These are phyloP conservation scores for Cladophialophora immunda DNA, from an alignment of 2,329 filamentous ascomycete species.

Conservation along the genomic window DNA sequence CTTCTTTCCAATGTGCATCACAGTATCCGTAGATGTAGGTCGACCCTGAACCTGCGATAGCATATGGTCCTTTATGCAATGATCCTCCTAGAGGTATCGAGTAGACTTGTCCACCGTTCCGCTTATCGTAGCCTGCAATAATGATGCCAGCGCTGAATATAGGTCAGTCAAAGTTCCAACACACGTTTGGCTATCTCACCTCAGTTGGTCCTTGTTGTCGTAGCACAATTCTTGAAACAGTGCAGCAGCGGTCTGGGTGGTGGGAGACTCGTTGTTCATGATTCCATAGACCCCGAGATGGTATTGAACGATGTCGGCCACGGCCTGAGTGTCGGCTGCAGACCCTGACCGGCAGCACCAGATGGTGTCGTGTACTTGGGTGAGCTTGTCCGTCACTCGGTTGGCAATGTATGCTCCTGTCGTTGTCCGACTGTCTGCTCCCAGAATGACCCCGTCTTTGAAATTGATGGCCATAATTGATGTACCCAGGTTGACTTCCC, in stretches of 20 bases:
- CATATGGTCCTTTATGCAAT: constrained; percentile 94
- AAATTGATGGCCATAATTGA: constrained; percentile 99
- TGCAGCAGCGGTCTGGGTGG: constrained; percentile 91
- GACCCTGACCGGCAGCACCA: constrained; percentile 99
- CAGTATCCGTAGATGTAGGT: constrained; percentile 99
- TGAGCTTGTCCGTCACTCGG: constrained; percentile 98
- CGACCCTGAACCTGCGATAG: constrained; percentile 95
- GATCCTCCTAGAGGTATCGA: constrained; percentile 96
- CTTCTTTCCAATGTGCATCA: constrained; percentile 93
- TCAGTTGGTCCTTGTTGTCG: constrained; percentile 91
- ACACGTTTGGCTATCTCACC: constrained; percentile 62
- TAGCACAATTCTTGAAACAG: constrained; percentile 99
- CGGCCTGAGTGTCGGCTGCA: constrained; percentile 95
- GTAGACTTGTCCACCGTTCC: constrained; percentile 96
- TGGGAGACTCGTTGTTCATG: constrained; percentile 86
- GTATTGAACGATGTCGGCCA: constrained; percentile 97
- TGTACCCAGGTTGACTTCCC: constrained; percentile 97
- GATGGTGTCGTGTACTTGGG: constrained; percentile 97
- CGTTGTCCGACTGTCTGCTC: constrained; percentile 95
- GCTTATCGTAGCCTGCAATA: constrained; percentile 96
- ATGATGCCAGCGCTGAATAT: constrained; percentile 86
- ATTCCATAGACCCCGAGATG: constrained; percentile 93
- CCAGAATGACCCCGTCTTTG: constrained; percentile 95
- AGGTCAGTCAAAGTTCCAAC: constrained; percentile 21
- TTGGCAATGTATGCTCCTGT: constrained; percentile 99